Conservation (phyloP, 192 early-diverging fungal species). For the Linnemannia schmuckeri region DNA sequence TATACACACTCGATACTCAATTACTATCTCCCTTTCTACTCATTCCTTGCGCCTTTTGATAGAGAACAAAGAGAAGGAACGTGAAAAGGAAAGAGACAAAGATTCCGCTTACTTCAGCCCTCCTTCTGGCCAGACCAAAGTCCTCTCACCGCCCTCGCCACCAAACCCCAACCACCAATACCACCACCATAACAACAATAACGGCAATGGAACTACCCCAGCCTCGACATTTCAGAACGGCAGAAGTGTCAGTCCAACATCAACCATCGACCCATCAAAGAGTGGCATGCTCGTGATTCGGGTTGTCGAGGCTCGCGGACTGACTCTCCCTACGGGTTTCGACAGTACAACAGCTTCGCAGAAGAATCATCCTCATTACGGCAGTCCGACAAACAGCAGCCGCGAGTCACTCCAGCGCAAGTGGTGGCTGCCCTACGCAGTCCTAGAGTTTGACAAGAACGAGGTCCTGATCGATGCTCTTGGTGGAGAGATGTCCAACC, state of each 20-base stretch:
- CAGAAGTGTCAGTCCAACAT: not conserved
- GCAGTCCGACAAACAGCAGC: constrained; percentile 28
- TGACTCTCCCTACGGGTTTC: constrained; percentile 77
- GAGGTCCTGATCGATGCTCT: constrained; percentile 88
- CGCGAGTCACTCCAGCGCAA: constrained; percentile 69
- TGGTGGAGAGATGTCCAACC: constrained; percentile 81
- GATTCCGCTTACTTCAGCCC: constrained; percentile 30
- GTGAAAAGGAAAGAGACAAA: constrained; percentile 43
- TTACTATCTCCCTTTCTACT: not conserved
- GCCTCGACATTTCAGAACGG: not conserved
- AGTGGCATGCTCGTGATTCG: constrained; percentile 83
- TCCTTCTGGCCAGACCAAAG: constrained; percentile 10
- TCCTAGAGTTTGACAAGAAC: constrained; percentile 96
- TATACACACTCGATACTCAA: not conserved
- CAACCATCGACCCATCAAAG: constrained; percentile 8
- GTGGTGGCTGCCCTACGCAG: constrained; percentile 86
- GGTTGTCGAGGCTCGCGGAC: constrained; percentile 83
- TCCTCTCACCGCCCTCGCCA: constrained; percentile 24
- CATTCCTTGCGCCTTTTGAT: not conserved
- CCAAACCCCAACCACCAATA: constrained; percentile 19
- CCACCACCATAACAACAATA: not conserved
- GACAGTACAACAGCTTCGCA: constrained; percentile 57
- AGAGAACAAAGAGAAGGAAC: constrained; percentile 55
- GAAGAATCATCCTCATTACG: constrained; percentile 21
- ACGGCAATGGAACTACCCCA: not conserved